Evolutionary conservation across 2,329 filamentous ascomycete species (phyloP), one percentile per base, ranked within the genome.

Genomic region (Dryadomyces quercus-mongolicae): DNA sequence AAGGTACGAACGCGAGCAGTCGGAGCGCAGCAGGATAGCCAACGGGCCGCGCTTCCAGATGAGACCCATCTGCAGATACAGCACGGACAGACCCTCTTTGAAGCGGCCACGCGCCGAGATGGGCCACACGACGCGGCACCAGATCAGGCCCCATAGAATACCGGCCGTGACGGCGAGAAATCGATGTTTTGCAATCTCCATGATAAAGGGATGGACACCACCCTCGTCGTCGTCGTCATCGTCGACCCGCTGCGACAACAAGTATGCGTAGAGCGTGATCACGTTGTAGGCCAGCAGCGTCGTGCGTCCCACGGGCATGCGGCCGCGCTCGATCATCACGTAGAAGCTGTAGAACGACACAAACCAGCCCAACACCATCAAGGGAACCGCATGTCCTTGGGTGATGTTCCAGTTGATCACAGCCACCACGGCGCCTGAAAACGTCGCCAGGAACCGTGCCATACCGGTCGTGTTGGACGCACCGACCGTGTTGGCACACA

Each of bases 201-300:
- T 81, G 58, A 98, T 96, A 43, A 91, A 78, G 0, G 93, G 93
- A 56, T 86, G 79, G 4, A 82, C 75, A 6, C 90, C 91, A 31
- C 90, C 90, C 68, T 97, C 91, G 60, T 95, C 90, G 48, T 94
- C 89, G 55, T 94, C 83, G 54, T 88, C 85, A 49, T 90, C 84
- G 5, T 86, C 81, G 49, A 95, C 89, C 57, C 80, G 79, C 58
- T 89, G 84, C 0, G 86, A 85, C 10, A 97, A 76, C 53, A 88
- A 93, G 70, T 97, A 98, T 10, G 91, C 89, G 66, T 98, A 98
- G 2, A 98, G 77, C 8, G 89, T 89, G 18, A 88, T 92, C 46
- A 98, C 83, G 64, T 98, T 98, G 74, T 97, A 98, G 1, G 92
- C 95, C 48, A 98, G 78, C 64, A 97, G 80, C 58, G 94, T 93